Conservation (phyloP, 805 yeast species). For the Grigorovia jiainica region DNA sequence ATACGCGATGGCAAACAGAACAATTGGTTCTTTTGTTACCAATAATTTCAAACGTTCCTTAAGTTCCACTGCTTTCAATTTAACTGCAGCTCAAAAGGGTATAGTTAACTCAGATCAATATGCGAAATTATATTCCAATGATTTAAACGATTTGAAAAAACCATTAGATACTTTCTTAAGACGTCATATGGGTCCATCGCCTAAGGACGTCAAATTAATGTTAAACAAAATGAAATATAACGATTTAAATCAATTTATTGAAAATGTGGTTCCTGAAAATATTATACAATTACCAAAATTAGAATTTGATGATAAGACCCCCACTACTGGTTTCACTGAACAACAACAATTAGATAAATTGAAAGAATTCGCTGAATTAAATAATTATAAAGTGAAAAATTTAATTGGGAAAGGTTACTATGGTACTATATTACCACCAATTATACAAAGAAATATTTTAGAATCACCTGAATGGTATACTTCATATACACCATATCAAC, state of each 20-base stretch:
- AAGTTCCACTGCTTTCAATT: background rate
- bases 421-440: slow-evolving; percentile 84
- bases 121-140: slow-evolving; percentile 37
- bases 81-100: background rate
- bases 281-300: slow-evolving; percentile 63
- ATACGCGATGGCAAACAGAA: too few relatives aligned
- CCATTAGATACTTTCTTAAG: slow-evolving; percentile 76
- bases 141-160: slow-evolving; percentile 7
- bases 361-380: slow-evolving; percentile 60
- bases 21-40: background rate
- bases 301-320: slow-evolving; percentile 45
- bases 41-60: background rate
- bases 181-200: slow-evolving; percentile 83
- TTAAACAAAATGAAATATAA: slow-evolving; percentile 51
- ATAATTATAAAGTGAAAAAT: slow-evolving; percentile 54
- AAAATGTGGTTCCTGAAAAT: slow-evolving; percentile 65
- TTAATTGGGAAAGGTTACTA: slow-evolving; percentile 93
- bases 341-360: slow-evolving; percentile 66
- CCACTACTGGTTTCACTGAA: slow-evolving; percentile 70
- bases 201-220: slow-evolving; percentile 56
- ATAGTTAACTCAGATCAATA: slow-evolving; percentile 50
- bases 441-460: slow-evolving; percentile 81
- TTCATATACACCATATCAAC: slow-evolving; percentile 96
- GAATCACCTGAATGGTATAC: slow-evolving; percentile 99
- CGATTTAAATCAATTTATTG: slow-evolving; percentile 62